Base-by-base conservation (phyloP, 2,329 filamentous ascomycete species). In the Helotiales sp. region DNA sequence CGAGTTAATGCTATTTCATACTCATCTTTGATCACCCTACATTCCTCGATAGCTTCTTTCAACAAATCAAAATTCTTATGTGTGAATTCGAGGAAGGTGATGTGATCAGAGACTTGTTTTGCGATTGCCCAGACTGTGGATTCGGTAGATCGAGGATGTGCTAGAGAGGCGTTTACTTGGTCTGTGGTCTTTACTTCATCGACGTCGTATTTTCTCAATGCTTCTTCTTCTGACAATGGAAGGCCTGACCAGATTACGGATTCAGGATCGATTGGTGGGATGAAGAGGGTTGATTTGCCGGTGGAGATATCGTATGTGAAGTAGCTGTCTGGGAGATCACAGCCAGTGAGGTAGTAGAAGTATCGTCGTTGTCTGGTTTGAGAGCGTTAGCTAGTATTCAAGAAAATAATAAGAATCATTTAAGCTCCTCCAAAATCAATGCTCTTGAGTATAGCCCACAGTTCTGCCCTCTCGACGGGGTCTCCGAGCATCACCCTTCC, bases 281-380 rank as follows among this genome's bases (percentile, higher is more conserved):
- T 93, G 77, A 93, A 99, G 49, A 99, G 85, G 2, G 88, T 96
- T 38, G 93, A 83, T 66, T 86, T 85, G 63, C 86, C 82, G 48
- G 84, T 81, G 46, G 82, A 78, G 57, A 96, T 87, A 64, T 96
- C 88, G 78, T 97, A 96, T 56, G 88, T 82, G 59, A 91, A 83
- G 71, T 87, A 87, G 68, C 88, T 88, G 74, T 97, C 92, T 58
- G 93, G 83, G 29, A 96, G 81, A 61, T 86, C 65, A 70, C 87
- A 96, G 66, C 95, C 95, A 24, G 91, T 93, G 44, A 98, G 80
- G 75, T 99, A 99, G 83, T 90, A 97, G 78, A 99, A 99, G 73
- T 86, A 90, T 55, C 95, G 88, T 62, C 93, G 90, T 76, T 97
- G 93, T 64, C 91, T 92, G 17, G 24, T 63, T 58, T 57, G 54